Base-by-base conservation (phyloP, 129 eudicot genomes). In the Apium graveolens region DNA sequence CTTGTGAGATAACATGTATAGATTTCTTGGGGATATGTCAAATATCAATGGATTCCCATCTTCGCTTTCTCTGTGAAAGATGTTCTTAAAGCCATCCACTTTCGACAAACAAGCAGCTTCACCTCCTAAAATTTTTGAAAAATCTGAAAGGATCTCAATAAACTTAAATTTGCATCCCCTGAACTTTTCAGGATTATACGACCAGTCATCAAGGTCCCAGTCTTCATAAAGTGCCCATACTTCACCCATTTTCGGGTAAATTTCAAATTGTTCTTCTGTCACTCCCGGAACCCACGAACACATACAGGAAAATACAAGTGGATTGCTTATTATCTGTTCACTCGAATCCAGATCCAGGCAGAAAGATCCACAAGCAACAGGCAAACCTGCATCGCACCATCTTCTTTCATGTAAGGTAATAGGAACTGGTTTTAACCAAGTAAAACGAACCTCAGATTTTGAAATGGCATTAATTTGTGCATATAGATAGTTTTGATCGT, bases 171-270 rank as follows among this genome's bases (percentile, higher is more conserved):
- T 80, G 80, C 90, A 88, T 13, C 76, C 80, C 66, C 86, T 84
- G 18, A 82, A 48, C 24, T 78, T 77, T 41, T 84, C 85, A 38
- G 90, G 90, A 73, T 90, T 76, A 31, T 82, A 83, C 29, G 86
- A 86, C 96, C 96, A 90, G 57, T 84, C 87, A 20, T 86, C 91
- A 53, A 88, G 92, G 79, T 81, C 85, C 82, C 86, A 90, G 55
- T 90, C 81, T 77, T 90, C 87, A 70, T 86, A 90, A 29, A 90
- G 62, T 43, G 96, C 96, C 96, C 96, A 90, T 72, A 90, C 81
- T 57, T 90, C 92, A 62, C 88, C 88, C 78, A 80, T 86, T 84
- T 70, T 81, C 4, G 96, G 96, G 74, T 86, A 88, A 69, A 90
- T 88, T 73, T 82, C 87, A 31, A 88, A 84, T 78, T 84, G 85